Base-by-base conservation (phyloP, 371 early-diverging fungal species). In the Parasitella parasitica region DNA sequence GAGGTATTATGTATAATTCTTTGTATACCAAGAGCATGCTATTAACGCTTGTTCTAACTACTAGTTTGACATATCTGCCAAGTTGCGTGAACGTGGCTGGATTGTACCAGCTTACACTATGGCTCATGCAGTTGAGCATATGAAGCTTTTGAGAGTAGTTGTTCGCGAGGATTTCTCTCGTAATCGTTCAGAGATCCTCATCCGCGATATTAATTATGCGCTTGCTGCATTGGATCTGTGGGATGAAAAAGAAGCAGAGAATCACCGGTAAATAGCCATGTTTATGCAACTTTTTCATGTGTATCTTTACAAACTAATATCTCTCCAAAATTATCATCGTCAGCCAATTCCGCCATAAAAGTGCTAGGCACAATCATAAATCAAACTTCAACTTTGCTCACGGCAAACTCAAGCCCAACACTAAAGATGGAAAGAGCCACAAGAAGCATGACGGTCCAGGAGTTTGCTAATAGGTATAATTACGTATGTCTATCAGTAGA, bases 41-140 rank as follows among this genome's bases (percentile, higher is more conserved):
- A n/a, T n/a, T n/a, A n/a, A n/a, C n/a, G n/a, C n/a, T n/a, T n/a
- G n/a, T n/a, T n/a, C n/a, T n/a, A n/a, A n/a, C n/a, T n/a, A n/a
- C n/a, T 32, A 32, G 63, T 85, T 78, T 61, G 84, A 81, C 68
- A 56, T 88, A 24, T 63, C 79, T 38, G 66, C 69, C 27, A 66
- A 71, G 49, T 60, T 88, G 4, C 77, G 85, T 56, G 78, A 83
- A 50, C 77, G 76, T 57, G 82, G 83, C 8, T 88, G 85, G 87
- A 85, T 88, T 48, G 78, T 85, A 1, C 87, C 87, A 27, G 86
- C 84, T 46, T 88, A 84, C 64, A 77, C 71, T 13, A 74, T 82
- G 77, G 75, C 76, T 1, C 77, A 67, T n/a, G 61, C 76, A n/a
- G 56, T 74, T 20, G 72, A 83, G 39, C 51, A 75, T n/a, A 63